Evolutionary conservation across 495 filamentous ascomycete genomes (phyloP), one percentile per base, ranked within the genome.

Genomic region (Hamigera avellanea): DNA sequence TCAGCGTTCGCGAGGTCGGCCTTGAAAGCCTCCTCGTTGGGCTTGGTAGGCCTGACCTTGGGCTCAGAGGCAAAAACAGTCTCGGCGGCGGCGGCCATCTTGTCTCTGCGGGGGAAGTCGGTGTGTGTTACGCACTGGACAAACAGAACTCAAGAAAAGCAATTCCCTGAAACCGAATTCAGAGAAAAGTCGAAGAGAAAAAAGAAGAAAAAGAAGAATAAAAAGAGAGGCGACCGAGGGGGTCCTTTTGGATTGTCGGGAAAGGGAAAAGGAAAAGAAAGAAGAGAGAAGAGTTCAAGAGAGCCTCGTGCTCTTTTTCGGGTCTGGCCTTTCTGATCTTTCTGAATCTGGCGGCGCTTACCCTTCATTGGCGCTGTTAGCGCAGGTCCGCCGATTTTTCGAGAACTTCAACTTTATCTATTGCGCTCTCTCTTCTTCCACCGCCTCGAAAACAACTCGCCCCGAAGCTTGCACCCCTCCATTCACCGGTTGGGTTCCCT

Each of bases 1-100:
- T 95, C 81, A 16, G 80, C 81, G 57, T 80, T 72, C 18, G 68
- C 75, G 32, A 93, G 62, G 38, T 70, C 68, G 49, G 76, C 72
- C 62, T 93, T 66, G 56, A 58, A 66, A 27, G 59, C 41, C 40
- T 62, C 64, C 59, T 67, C 64, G 51, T 63, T 57, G 8, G 80
- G 79, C 61, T 71, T 78, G 50, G 62, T 57, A 37, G 69, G 60
- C 53, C 57, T 61, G 44, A 53, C 54, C 53, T 64, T 67, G 43
- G 54, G 53, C 56, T 71, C 65, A 26, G 61, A 62, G 33, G 62
- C 59, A 40, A 57, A 50, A 32, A 62, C 50, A 28, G 64, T 49
- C 14, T 62, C 39, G 33, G 57, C 47, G 28, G 59, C 46, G 33
- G 55, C 48, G 39, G 66, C 51, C 58, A 66, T 61, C 51, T 42